Evolutionary conservation across 129 eudicot genomes (phyloP), one percentile per base, ranked within the genome.

Genomic region (Centaurea solstitialis): DNA sequence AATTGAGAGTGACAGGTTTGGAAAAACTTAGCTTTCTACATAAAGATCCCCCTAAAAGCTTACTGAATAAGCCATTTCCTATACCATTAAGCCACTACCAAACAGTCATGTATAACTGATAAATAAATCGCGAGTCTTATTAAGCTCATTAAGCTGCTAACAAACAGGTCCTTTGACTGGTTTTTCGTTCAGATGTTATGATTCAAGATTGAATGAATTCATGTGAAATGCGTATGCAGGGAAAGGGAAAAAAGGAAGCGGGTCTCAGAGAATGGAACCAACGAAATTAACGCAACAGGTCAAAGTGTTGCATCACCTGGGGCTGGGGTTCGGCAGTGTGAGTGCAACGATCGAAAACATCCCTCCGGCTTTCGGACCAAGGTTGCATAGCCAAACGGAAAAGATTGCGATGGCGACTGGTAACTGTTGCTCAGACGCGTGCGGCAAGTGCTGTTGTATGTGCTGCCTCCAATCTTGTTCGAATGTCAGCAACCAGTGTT

Each of bases 241-340:
- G 86, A 28, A 87, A 77, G 73, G 79, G 86, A 28, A 87, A 80
- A 62, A 82, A 82, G 66, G 66, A 71, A 30, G 53, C 7, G 10
- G 87, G 47, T 65, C 70, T 66, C 82, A 72, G 61, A 76, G 76
- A 74, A 68, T 21, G 24, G 85, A 57, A 47, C 88, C 50, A 4
- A 22, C 72, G 3, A 67, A 66, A 62, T 77, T 47, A 59, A 71
- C 75, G 17, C 82, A 77, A 74, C 84, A n/a, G 75, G 61, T 74
- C 37, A 66, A 43, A 50, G 74, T 77, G 59, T 79, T 91, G 70
- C 85, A 75, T 2, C 62, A 79, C 38, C 69, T 88, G 8, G 93
- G 93, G 33, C 72, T 90, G n/a, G 96, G 97, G 33, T 94, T 92
- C 74, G 98, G 98, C 8, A 86, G 85, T 72, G 21, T 92, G 43